Evolutionary conservation across 805 yeast genomes (phyloP).

Genomic region (Saccharomycopsis synnaedendra): DNA sequence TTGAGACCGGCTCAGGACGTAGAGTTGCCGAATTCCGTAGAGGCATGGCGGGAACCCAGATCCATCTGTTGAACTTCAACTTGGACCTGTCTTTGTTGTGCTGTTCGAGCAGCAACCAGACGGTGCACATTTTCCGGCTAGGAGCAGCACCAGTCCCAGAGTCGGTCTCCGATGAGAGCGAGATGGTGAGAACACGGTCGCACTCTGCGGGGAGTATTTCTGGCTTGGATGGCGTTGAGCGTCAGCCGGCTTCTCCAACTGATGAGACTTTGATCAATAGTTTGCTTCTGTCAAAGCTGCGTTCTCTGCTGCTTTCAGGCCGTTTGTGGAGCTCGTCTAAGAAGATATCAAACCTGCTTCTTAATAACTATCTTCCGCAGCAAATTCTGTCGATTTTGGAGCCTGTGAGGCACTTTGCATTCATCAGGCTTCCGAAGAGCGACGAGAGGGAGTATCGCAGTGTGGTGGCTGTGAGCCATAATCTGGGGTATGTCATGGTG

Average conservation of each 20-base stretch:
- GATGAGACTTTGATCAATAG: constrained; percentile 15
- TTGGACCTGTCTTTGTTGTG: constrained; percentile 36
- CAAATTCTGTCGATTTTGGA: constrained; percentile 48
- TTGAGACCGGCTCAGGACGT: constrained; percentile 43
- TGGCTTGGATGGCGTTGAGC: neutral
- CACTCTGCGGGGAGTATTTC: neutral
- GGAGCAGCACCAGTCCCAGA: neutral
- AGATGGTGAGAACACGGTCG: constrained; percentile 4
- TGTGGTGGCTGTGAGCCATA: constrained; percentile 24
- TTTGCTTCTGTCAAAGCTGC: constrained; percentile 2
- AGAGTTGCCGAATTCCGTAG: constrained; percentile 66
- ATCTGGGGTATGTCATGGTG: constrained; percentile 30
- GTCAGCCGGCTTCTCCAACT: constrained; percentile 8
- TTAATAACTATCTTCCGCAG: constrained; percentile 33
- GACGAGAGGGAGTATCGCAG: constrained; percentile 7
- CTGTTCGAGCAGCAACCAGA: constrained; percentile 52
- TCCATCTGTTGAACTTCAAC: constrained; percentile 42
- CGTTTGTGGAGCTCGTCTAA: constrained; percentile 20
- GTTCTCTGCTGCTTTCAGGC: constrained; percentile 20
- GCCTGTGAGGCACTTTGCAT: constrained; percentile 58
- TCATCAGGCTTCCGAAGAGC: constrained; percentile 29
- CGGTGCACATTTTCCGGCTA: constrained; percentile 53
- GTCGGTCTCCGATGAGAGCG: constrained; percentile 7
- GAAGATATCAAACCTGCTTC: constrained; percentile 17
- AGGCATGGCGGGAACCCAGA: constrained; percentile 57